Evolutionary conservation across 257 asterid species (phyloP).

Genomic region (Eustoma russellianum): DNA sequence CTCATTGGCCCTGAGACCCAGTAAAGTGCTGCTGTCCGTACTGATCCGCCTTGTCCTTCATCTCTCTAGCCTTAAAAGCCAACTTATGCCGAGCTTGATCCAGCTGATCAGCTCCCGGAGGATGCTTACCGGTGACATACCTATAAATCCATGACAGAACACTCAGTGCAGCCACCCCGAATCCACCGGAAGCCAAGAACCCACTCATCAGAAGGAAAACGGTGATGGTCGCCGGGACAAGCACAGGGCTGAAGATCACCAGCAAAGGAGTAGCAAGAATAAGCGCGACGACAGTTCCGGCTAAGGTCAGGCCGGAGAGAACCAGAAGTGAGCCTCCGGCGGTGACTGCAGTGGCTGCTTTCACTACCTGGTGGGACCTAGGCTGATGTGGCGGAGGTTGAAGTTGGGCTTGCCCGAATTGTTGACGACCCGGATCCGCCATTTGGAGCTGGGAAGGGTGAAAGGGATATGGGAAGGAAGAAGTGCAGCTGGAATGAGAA

Average conservation of each 20-base stretch:
- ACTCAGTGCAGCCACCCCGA: conserved; percentile 65
- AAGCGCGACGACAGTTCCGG: conserved; percentile 43
- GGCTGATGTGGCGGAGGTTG: too few relatives aligned
- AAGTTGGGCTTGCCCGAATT: too few relatives aligned
- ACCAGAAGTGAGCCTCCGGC: conserved; percentile 44
- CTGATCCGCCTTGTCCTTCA: conserved; percentile 52
- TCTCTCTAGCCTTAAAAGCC: conserved; percentile 50
- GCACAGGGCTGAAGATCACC: conserved; percentile 56
- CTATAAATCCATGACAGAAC: conserved; percentile 59
- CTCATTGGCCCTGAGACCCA: too few relatives aligned
- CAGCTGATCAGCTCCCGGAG: conserved; percentile 44
- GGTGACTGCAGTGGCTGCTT: conserved; percentile 51
- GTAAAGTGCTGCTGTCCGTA: conserved; percentile 15
- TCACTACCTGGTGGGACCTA: too few relatives aligned
- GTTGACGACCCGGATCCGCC: too few relatives aligned
- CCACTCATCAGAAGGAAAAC: conserved; percentile 42
- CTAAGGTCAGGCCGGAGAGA: conserved; percentile 46
- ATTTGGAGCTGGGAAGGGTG: too few relatives aligned
- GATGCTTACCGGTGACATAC: conserved; percentile 41
- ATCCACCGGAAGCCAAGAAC: conserved; percentile 59
- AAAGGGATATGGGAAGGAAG: too few relatives aligned
- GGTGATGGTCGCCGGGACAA: conserved; percentile 53
- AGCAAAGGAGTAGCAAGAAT: conserved; percentile 45
- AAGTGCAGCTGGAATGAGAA: too few relatives aligned
- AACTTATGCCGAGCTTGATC: conserved; percentile 38